Conservation (phyloP, 2,329 filamentous ascomycete species). For the Penicillium sp. region DNA sequence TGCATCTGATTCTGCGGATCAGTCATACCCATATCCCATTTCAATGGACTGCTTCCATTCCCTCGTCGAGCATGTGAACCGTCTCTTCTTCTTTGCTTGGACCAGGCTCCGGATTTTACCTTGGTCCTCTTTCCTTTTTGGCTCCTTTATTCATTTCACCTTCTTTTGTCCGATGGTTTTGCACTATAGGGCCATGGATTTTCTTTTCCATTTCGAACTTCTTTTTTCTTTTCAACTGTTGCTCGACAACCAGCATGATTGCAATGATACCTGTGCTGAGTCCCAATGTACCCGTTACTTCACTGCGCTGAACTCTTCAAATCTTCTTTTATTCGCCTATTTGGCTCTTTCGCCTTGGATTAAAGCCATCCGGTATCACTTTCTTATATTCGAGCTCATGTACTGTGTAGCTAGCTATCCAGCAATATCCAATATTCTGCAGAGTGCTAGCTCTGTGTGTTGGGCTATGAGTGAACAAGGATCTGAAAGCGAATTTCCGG, state of each 20-base stretch:
- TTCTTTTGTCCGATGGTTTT: background rate
- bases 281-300: slow-evolving; percentile 19
- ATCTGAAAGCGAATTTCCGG: background rate
- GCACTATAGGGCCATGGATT: background rate
- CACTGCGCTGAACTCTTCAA: slow-evolving; percentile 3
- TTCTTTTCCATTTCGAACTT: slow-evolving; percentile 6
- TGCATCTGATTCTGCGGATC: slow-evolving; percentile 28
- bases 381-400: background rate
- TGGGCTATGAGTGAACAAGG: background rate
- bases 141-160: slow-evolving; percentile 11
- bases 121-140: slow-evolving; percentile 15
- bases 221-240: slow-evolving; percentile 16
- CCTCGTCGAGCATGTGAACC: slow-evolving; percentile 7
- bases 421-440: background rate
- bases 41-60: slow-evolving; percentile 18
- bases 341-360: background rate
- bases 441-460: background rate
- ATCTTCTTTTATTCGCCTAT: background rate
- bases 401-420: background rate
- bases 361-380: background rate
- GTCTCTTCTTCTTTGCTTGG: slow-evolving; percentile 6
- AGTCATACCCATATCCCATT: slow-evolving; percentile 21
- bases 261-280: slow-evolving; percentile 34
- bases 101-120: slow-evolving; percentile 24
- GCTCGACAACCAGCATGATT: slow-evolving; percentile 26